phyloP scores from a whole-genome alignment of 768 basidiomycete genomes.

The Lactarius deliciosus region DNA sequence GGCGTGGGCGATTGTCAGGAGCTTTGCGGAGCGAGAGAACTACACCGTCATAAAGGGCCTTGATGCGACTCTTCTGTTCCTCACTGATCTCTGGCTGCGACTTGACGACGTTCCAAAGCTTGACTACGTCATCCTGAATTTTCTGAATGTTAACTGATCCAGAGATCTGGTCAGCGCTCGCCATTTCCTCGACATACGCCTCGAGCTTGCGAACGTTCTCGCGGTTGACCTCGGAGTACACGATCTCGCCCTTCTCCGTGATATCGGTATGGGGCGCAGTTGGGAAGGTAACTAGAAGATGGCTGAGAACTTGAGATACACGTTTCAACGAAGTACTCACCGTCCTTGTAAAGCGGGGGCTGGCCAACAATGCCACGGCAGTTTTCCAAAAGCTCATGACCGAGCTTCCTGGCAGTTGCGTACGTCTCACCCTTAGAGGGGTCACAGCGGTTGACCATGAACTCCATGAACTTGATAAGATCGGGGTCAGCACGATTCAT shows the following conservation, averaged over 20 bases:
- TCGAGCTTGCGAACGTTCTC: conserved; percentile 97
- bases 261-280: conserved; percentile 96
- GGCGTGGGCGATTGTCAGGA: conserved; percentile 59
- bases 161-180: conserved; percentile 85
- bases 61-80: conserved; percentile 94
- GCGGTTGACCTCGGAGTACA: conserved; percentile 92
- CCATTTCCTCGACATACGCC: conserved; percentile 98
- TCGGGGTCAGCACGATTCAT: conserved; percentile 97
- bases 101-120: conserved; percentile 97
- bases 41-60: conserved; percentile 93
- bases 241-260: conserved; percentile 89
- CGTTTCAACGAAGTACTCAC: conserved; percentile 45
- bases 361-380: conserved; percentile 78
- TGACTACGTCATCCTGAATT: conserved; percentile 94
- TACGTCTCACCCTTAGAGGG: conserved; percentile 86
- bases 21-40: conserved; percentile 86
- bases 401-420: conserved; percentile 94
- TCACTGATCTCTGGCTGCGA: conserved; percentile 96
- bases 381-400: conserved; percentile 93
- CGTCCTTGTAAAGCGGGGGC: conserved; percentile 94
- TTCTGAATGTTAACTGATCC: conserved; percentile 91
- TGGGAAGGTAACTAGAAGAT: conserved; percentile 83
- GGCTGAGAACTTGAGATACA: background rate
- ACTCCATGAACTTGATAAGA: conserved; percentile 93
- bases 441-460: conserved; percentile 83